phyloP scores from a whole-genome alignment of 352 stramenopile species.

The Phytophthora cryptogea region DNA sequence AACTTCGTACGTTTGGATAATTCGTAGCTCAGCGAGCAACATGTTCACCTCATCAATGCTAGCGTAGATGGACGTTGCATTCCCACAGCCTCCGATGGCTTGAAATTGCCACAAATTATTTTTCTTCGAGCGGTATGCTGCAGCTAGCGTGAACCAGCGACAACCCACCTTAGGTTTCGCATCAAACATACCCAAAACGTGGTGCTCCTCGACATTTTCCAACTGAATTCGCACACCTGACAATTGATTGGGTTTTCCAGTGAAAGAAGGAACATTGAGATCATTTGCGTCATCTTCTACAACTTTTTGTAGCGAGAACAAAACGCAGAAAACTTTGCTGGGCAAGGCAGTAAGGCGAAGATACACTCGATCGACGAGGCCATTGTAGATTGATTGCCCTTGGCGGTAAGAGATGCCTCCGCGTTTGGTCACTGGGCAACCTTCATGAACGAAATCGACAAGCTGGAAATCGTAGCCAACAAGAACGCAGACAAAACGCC shows the following conservation, averaged over 20 bases:
- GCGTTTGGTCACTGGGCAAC: conserved; percentile 40
- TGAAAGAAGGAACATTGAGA: not conserved
- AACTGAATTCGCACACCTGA: conserved; percentile 42
- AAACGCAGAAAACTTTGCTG: conserved; percentile 52
- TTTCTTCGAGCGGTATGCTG: conserved; percentile 59
- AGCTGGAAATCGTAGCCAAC: conserved; percentile 69
- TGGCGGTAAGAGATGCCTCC: conserved; percentile 42
- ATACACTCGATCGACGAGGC: conserved; percentile 56
- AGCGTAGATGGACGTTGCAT: conserved; percentile 53
- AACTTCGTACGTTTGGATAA: conserved; percentile 71
- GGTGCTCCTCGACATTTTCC: conserved; percentile 54
- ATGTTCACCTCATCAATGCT: conserved; percentile 59
- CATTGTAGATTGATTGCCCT: conserved; percentile 48
- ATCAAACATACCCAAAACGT: conserved; percentile 57
- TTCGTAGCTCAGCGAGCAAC: conserved; percentile 47
- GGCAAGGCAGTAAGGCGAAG: conserved; percentile 41
- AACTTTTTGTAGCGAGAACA: conserved; percentile 56
- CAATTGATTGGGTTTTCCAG: not conserved
- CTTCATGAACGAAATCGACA: conserved; percentile 65
- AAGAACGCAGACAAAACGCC: conserved; percentile 59
- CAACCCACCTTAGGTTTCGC: conserved; percentile 29
- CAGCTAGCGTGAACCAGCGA: conserved; percentile 57
- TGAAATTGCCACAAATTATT: conserved; percentile 54
- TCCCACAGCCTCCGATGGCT: conserved; percentile 41
- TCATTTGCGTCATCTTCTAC: conserved; percentile 19